Percentiles rank a stretch among this genome's conserved stretches.
These are phyloP conservation scores for Hanseniaspora guilliermondii DNA, from an alignment of 805 yeast species.

Conservation along the genomic window DNA sequence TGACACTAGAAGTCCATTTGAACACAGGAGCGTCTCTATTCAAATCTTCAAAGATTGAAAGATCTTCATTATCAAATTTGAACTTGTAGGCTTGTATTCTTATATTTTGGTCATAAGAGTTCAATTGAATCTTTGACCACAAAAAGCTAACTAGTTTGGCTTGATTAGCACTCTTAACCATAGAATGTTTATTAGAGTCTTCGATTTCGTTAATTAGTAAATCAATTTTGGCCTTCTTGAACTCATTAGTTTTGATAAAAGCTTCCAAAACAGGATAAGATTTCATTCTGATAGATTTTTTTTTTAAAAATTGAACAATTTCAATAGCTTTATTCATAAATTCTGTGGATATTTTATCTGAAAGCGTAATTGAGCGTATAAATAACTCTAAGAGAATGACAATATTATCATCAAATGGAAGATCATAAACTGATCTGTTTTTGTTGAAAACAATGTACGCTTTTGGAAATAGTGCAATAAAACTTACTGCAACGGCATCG, in stretches of 20 bases:
- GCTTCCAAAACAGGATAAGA: not conserved
- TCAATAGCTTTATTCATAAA: not conserved
- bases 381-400: not conserved
- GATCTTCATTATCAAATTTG: not conserved
- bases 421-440: not conserved
- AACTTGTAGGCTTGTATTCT: not conserved
- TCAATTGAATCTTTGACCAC: not conserved
- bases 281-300: not conserved
- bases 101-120: not conserved
- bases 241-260: not conserved
- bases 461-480: not conserved
- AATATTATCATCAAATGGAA: not conserved
- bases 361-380: not conserved
- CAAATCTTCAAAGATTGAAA: not conserved
- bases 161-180: not conserved
- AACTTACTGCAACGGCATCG: not conserved
- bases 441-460: not conserved
- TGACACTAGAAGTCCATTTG: not conserved
- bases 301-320: not conserved
- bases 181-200: not conserved
- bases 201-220: not conserved
- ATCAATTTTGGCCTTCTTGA: slow-evolving; percentile 3
- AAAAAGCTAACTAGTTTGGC: not conserved
- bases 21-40: not conserved
- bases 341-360: not conserved